phyloP scores from a whole-genome alignment of 176 grass and related monocot species.

The Melocanna baccifera region DNA sequence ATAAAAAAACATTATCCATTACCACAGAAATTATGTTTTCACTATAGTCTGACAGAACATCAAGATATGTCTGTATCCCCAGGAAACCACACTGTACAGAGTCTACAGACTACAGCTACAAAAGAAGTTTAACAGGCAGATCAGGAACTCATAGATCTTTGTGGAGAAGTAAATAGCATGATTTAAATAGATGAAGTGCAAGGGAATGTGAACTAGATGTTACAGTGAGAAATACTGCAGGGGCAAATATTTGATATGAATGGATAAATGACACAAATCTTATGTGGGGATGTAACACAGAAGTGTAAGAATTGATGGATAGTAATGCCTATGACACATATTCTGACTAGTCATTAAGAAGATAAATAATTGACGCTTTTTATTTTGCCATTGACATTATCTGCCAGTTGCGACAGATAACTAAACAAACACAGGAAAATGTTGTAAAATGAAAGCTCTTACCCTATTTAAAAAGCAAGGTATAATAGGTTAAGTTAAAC shows the following conservation, averaged over 20 bases:
- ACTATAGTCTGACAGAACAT: background rate
- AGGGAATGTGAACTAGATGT: constrained; percentile 2
- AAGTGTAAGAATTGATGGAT: background rate
- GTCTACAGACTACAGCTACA: constrained; percentile 5
- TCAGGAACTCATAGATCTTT: background rate
- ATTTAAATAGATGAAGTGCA: constrained; percentile 11
- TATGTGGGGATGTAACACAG: background rate
- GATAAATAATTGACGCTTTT: background rate
- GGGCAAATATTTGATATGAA: background rate
- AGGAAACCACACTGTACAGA: background rate
- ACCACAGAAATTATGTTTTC: background rate
- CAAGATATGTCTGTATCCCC: background rate
- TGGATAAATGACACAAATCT: background rate
- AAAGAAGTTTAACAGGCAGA: background rate
- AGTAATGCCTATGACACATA: background rate
- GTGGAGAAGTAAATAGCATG: constrained; percentile 4
- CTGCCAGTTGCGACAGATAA: background rate
- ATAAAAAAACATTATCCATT: background rate
- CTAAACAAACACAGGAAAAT: background rate
- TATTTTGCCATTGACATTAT: background rate
- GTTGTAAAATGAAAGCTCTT: background rate
- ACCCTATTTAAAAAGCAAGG: background rate
- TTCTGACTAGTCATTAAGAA: constrained; percentile 2
- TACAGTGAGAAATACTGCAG: constrained; percentile 7
- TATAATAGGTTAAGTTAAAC: background rate